These are phyloP conservation scores for Trichoderma parareesei DNA, from an alignment of 495 filamentous ascomycete genomes.

Conservation along the genomic window DNA sequence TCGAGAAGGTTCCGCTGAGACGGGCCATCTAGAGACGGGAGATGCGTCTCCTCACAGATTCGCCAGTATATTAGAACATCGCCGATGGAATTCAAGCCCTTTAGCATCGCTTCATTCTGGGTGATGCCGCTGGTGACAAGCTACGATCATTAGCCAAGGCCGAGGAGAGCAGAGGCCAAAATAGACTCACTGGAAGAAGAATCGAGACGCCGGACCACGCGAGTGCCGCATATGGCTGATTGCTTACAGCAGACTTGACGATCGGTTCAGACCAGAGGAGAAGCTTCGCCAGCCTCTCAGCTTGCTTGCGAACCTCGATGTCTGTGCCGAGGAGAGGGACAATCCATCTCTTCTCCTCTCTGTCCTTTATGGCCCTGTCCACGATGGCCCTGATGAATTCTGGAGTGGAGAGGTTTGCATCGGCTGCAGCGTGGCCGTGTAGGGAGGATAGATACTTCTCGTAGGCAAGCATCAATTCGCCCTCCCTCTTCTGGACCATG, in stretches of 20 bases:
- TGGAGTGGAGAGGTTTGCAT: background rate
- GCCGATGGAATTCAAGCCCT: slow-evolving; percentile 18
- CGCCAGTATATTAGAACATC: slow-evolving; percentile 19
- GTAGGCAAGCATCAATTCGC: background rate
- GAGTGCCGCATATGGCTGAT: slow-evolving; percentile 26
- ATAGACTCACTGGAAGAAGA: slow-evolving; percentile 22
- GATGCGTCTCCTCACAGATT: slow-evolving; percentile 19
- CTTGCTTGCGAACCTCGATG: slow-evolving; percentile 21
- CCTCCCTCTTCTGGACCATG: background rate
- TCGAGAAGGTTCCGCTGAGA: slow-evolving; percentile 12
- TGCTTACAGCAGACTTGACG: slow-evolving; percentile 21
- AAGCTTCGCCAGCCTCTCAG: slow-evolving; percentile 25
- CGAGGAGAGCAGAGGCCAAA: background rate
- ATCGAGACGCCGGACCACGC: slow-evolving; percentile 27
- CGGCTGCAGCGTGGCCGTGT: background rate
- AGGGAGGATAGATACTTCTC: background rate
- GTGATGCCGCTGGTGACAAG: slow-evolving; percentile 19
- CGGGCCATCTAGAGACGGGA: background rate
- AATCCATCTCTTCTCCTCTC: slow-evolving; percentile 22
- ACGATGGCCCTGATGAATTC: slow-evolving; percentile 8
- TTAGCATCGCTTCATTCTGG: slow-evolving; percentile 20
- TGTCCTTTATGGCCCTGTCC: slow-evolving; percentile 18
- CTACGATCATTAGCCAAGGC: slow-evolving; percentile 14
- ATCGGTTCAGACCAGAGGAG: slow-evolving; percentile 25
- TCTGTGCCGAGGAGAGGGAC: slow-evolving; percentile 17